Conservation (phyloP, 1,284 basidiomycete species). For the Leccinum subrobustum region DNA sequence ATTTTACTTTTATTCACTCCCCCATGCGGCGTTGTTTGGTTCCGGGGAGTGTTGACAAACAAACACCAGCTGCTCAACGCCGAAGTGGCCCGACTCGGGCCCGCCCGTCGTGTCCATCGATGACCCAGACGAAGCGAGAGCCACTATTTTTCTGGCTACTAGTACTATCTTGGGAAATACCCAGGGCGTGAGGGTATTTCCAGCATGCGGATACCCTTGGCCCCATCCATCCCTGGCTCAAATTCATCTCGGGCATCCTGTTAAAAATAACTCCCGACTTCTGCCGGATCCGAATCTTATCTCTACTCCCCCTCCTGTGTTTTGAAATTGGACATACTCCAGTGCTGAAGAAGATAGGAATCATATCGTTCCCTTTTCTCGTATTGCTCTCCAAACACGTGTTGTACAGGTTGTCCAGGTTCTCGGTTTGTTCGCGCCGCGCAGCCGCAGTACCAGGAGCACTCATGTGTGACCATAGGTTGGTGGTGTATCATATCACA, state of each 20-base stretch:
- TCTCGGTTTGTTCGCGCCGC: conserved; percentile 2
- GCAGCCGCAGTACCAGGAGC: conserved; percentile 7
- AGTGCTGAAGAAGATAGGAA: conserved; percentile 4
- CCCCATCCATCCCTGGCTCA: conserved; percentile 14
- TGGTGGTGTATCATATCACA: conserved; percentile 7
- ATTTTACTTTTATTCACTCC: neutral
- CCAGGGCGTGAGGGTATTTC: neutral
- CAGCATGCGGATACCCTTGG: conserved; percentile 19
- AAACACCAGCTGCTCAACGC: neutral
- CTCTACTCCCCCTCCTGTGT: conserved; percentile 7
- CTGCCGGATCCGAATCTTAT: conserved; percentile 31
- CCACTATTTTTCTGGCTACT: neutral
- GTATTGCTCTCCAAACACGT: conserved; percentile 22
- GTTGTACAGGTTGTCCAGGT: conserved; percentile 23
- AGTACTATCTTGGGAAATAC: neutral
- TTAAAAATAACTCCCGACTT: conserved; percentile 7
- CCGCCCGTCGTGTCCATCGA: neutral
- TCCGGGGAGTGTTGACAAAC: conserved; percentile 17
- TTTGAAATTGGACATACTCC: conserved; percentile 24
- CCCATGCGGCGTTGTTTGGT: conserved; percentile 22
- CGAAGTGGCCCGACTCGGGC: neutral
- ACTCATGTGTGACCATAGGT: neutral
- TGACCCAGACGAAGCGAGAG: neutral
- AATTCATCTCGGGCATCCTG: conserved; percentile 2
- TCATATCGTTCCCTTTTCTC: conserved; percentile 15